Evolutionary conservation across 495 filamentous ascomycete genomes (phyloP).

Genomic region (Paragyromitra xinjiangensis): DNA sequence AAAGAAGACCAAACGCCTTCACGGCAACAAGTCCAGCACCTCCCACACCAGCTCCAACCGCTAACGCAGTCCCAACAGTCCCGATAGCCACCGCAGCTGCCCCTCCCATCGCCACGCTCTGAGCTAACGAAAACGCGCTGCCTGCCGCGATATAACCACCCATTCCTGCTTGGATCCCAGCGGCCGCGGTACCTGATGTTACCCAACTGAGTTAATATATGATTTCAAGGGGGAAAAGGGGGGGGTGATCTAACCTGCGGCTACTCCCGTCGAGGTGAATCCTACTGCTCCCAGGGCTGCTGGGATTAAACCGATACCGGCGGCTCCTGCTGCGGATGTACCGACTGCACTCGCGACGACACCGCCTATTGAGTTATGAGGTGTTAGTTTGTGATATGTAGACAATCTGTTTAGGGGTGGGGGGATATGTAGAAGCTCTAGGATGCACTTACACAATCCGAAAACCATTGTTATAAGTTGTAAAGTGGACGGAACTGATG

Average conservation of each 20-base stretch:
- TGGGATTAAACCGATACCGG: constrained; percentile 9
- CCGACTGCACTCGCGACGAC: constrained; percentile 3
- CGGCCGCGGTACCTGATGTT: constrained; percentile 1
- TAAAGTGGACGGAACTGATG: not conserved
- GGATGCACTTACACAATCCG: constrained; percentile 6
- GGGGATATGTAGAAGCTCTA: not conserved
- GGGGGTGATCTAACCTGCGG: constrained; percentile 17
- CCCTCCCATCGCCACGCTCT: constrained; percentile 35
- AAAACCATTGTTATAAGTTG: not conserved
- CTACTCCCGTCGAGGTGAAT: constrained; percentile 13
- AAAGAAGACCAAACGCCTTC: constrained; percentile 1
- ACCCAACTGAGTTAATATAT: not conserved
- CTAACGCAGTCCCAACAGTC: constrained; percentile 23
- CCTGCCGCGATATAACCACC: constrained; percentile 4
- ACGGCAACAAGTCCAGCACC: constrained; percentile 5
- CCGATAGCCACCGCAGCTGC: constrained; percentile 9
- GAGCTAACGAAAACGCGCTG: constrained; percentile 14
- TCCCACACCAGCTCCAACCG: constrained; percentile 13
- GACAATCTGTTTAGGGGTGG: not conserved
- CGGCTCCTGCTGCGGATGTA: constrained; percentile 17
- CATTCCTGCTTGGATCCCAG: constrained; percentile 34
- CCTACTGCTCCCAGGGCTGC: constrained; percentile 15
- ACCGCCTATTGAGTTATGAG: not conserved
- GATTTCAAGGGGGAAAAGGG: not conserved
- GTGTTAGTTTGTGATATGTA: not conserved